A percentile compares a stretch with the other conserved stretches of the same genome.
Conservation (phyloP, 768 basidiomycete species). For the Kwoniella dejecticola region DNA sequence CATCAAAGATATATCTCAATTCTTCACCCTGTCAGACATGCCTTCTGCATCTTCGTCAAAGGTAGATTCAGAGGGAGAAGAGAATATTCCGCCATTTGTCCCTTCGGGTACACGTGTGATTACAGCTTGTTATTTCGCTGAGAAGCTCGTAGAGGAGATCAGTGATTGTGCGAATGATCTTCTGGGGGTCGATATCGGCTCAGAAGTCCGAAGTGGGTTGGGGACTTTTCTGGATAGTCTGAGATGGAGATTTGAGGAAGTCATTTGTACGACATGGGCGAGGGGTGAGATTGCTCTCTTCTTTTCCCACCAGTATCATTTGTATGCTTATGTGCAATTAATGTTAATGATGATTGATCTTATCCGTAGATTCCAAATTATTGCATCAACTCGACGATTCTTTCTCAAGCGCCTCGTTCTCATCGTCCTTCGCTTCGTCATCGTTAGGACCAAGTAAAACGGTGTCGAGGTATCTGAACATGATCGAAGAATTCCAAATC, state of each 20-base stretch:
- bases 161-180: conserved; percentile 84
- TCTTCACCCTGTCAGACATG: conserved; percentile 79
- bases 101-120: conserved; percentile 70
- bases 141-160: conserved; percentile 78
- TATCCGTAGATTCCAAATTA: conserved; percentile 70
- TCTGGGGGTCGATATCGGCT: conserved; percentile 73
- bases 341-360: conserved; percentile 4
- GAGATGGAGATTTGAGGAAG: conserved; percentile 84
- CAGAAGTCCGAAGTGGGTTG: conserved; percentile 65
- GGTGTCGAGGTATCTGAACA: conserved; percentile 71
- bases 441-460: conserved; percentile 37
- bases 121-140: conserved; percentile 77
- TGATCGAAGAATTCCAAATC: conserved; percentile 75
- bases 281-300: conserved; percentile 66
- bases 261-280: conserved; percentile 75
- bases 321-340: too few species aligned
- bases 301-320: not conserved
- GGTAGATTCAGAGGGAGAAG: conserved; percentile 28
- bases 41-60: conserved; percentile 58
- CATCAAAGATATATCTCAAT: conserved; percentile 78
- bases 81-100: conserved; percentile 65
- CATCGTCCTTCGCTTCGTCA: not conserved
- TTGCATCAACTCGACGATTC: conserved; percentile 88
- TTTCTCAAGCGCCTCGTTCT: conserved; percentile 54
- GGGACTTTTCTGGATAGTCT: conserved; percentile 76